Conservation (phyloP, 495 filamentous ascomycete species). For the Alectoria sarmentosa region DNA sequence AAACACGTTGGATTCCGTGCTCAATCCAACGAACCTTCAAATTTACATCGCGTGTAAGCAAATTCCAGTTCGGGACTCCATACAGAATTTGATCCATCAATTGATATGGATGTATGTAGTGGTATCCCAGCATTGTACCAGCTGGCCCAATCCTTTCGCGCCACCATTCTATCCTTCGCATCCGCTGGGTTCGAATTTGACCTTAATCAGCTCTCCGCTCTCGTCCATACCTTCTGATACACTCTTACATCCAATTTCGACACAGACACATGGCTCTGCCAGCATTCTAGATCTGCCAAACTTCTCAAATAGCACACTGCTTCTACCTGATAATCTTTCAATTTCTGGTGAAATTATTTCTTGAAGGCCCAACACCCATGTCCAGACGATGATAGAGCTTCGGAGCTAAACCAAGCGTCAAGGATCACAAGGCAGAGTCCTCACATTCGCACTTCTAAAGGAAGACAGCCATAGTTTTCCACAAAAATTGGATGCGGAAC, state of each 20-base stretch:
- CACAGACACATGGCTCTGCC: not conserved
- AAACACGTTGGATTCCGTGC: not conserved
- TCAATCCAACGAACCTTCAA: conserved; percentile 10
- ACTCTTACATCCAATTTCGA: not conserved
- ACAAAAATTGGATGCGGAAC: not conserved
- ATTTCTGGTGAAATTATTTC: not conserved
- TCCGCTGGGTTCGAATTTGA: not conserved
- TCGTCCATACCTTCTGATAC: not conserved
- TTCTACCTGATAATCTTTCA: not conserved
- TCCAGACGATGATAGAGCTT: not conserved
- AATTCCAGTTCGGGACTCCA: not conserved
- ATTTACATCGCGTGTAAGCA: conserved; percentile 4
- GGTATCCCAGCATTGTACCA: not conserved
- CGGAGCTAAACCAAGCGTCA: not conserved
- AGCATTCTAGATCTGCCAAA: not conserved
- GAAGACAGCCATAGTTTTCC: not conserved
- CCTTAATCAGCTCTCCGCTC: not conserved
- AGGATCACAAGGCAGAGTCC: not conserved
- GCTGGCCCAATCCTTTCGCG: not conserved
- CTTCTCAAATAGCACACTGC: not conserved
- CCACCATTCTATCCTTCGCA: not conserved
- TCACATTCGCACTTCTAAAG: not conserved
- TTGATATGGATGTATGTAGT: not conserved
- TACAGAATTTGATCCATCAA: not conserved
- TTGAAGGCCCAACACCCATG: not conserved